Base-by-base conservation (phyloP, 1,284 basidiomycete species). In the Malassezia psittaci region DNA sequence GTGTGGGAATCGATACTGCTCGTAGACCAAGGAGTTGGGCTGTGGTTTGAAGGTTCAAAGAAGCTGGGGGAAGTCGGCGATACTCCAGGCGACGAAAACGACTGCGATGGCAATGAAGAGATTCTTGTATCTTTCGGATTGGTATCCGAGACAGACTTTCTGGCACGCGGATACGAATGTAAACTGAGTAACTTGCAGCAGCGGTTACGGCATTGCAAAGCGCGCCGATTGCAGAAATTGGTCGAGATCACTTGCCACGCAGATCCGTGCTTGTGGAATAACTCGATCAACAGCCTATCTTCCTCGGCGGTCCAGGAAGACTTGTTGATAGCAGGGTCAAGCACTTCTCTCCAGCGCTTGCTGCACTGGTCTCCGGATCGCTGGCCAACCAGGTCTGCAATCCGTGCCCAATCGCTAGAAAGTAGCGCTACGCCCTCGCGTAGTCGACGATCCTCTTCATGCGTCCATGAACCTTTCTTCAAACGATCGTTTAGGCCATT, bases 291-390 rank as follows among this genome's bases (percentile, higher is more conserved):
- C 33, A 43, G 39, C 33, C 36, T 8, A 19, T 57, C 55, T 38
- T 57, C 55, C 40, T 52, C 50, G 16, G 44, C 33, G 2, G 50
- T 48, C 55, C 55, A 57, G 8, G 11, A n/a, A 15, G 42, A 34
- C 34, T 57, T 57, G 46, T 57, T 57, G 36, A 57, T 57, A 2
- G 46, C 40, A 3, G 55, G 55, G 24, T 57, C 51, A 5, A 57
- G 50, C 16, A 57, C 55, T 43, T 57, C 55, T 5, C 55, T 18
- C 55, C 55, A 57, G 15, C 55, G 50, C 45, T 57, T 57, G 38
- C 55, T 57, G 42, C 55, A 57, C 36, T 57, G 55, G 41, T 57
- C 55, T 16, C 55, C 55, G 7, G 55, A 57, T 21, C 55, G 55
- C n/a, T 57, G 43, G 12, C 50, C 50, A 2, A 57, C 55, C 35